These are phyloP conservation scores for Lactifluus hygrophoroides DNA, from an alignment of 768 basidiomycete genomes.

Conservation along the genomic window DNA sequence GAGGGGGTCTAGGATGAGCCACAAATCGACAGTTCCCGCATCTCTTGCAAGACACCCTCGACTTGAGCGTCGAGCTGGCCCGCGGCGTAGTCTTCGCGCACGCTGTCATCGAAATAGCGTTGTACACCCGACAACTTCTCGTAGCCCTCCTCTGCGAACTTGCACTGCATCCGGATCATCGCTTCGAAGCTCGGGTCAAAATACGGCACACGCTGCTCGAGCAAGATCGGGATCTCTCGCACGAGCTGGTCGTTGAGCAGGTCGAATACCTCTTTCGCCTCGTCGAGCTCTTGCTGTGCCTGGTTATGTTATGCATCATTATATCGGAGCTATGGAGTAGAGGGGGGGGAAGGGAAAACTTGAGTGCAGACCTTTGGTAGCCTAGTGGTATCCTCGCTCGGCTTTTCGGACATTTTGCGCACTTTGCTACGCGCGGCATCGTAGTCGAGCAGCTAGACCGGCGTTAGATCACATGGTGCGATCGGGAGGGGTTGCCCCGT, in stretches of 20 bases:
- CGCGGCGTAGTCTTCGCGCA: constrained; percentile 94
- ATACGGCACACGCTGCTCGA: constrained; percentile 94
- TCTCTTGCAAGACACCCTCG: constrained; percentile 94
- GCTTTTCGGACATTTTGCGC: constrained; percentile 86
- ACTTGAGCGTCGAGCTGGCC: constrained; percentile 96
- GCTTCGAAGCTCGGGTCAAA: constrained; percentile 98
- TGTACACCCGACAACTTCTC: constrained; percentile 95
- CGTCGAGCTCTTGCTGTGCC: constrained; percentile 96
- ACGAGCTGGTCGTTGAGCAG: constrained; percentile 90
- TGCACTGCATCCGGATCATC: constrained; percentile 96
- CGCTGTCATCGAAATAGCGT: constrained; percentile 81
- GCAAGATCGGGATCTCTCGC: constrained; percentile 79
- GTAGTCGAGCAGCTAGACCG: constrained; percentile 81
- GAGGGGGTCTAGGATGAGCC: constrained; percentile 38
- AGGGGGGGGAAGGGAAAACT: constrained; percentile 1
- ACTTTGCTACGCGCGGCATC: constrained; percentile 86
- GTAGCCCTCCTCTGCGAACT: constrained; percentile 97
- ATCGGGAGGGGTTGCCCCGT: constrained; percentile 8
- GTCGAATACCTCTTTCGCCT: constrained; percentile 89
- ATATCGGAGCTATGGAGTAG: neutral
- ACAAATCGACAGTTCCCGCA: constrained; percentile 93
- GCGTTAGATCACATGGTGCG: constrained; percentile 1
- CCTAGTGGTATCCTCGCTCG: constrained; percentile 87
- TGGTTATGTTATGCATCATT: constrained; percentile 24
- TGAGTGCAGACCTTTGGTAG: constrained; percentile 57